phyloP scores from a whole-genome alignment of 371 early-diverging fungal genomes.

The Coemansia sp. region DNA sequence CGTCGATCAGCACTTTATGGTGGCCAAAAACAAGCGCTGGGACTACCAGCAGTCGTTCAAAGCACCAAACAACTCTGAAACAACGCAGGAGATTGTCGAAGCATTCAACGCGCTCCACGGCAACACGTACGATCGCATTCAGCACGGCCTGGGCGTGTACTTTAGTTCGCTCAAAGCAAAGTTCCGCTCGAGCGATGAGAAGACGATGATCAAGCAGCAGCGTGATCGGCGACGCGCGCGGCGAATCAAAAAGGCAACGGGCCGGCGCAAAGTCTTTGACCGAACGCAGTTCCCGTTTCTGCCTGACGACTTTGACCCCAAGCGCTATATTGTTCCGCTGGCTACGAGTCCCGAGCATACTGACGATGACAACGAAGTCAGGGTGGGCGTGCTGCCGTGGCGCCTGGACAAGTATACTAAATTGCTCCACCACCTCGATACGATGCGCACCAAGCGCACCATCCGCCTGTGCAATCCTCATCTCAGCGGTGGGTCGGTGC shows the following conservation, averaged over 20 bases:
- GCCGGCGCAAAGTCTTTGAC: constrained; percentile 47
- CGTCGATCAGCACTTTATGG: constrained; percentile 42
- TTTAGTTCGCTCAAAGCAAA: constrained; percentile 50
- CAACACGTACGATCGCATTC: constrained; percentile 38
- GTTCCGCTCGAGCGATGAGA: constrained; percentile 46
- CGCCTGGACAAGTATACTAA: constrained; percentile 21
- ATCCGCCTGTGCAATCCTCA: constrained; percentile 29
- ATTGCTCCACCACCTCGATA: constrained; percentile 40
- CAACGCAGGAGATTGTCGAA: constrained; percentile 38
- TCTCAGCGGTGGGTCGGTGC: constrained; percentile 18
- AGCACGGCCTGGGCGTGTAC: constrained; percentile 48
- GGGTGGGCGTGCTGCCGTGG: constrained; percentile 44
- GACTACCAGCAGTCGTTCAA: constrained; percentile 51
- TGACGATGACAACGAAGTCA: constrained; percentile 46
- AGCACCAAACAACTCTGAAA: constrained; percentile 46
- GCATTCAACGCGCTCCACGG: constrained; percentile 25
- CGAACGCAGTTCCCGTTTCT: constrained; percentile 39
- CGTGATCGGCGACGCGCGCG: constrained; percentile 46
- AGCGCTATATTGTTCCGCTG: constrained; percentile 34
- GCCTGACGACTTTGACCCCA: constrained; percentile 25
- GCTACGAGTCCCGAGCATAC: constrained; percentile 50
- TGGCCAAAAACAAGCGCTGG: constrained; percentile 22
- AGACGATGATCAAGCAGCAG: constrained; percentile 50
- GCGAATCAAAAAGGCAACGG: constrained; percentile 43
- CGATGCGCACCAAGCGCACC: constrained; percentile 46